These are phyloP conservation scores for Boletus eberwhitei DNA, from an alignment of 768 basidiomycete genomes.

Conservation along the genomic window DNA sequence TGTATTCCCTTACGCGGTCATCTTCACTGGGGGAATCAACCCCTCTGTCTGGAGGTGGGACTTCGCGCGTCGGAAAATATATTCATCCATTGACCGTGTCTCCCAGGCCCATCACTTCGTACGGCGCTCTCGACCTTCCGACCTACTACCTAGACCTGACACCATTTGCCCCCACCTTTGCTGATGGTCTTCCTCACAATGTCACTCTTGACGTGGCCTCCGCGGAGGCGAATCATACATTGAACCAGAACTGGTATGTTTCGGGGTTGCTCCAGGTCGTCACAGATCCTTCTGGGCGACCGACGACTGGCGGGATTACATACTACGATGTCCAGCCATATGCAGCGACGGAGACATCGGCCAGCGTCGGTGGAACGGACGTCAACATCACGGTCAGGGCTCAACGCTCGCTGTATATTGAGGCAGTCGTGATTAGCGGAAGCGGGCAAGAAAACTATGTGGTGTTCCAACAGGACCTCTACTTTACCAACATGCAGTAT, in stretches of 20 bases:
- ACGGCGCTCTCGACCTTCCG: conserved; percentile 73
- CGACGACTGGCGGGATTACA: conserved; percentile 67
- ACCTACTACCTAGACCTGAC: conserved; percentile 77
- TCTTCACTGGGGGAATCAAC: conserved; percentile 74
- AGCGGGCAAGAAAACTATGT: conserved; percentile 56
- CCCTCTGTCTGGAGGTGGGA: conserved; percentile 66
- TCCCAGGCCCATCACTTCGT: conserved; percentile 66
- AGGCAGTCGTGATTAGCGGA: conserved; percentile 58
- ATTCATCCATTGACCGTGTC: not conserved
- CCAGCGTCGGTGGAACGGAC: conserved; percentile 41
- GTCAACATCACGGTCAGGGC: conserved; percentile 64
- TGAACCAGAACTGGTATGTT: conserved; percentile 76
- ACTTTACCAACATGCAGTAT: conserved; percentile 60
- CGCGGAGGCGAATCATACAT: conserved; percentile 59
- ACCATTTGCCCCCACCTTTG: conserved; percentile 68
- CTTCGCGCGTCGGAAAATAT: not conserved
- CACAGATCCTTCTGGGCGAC: conserved; percentile 58
- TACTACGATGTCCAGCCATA: conserved; percentile 55
- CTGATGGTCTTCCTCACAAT: conserved; percentile 65
- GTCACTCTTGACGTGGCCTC: conserved; percentile 73
- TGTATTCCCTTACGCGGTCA: conserved; percentile 55
- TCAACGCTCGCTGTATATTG: conserved; percentile 53
- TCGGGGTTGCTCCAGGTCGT: conserved; percentile 67
- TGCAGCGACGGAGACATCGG: conserved; percentile 48
- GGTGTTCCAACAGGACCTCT: conserved; percentile 56